Evolutionary conservation across 495 filamentous ascomycete species (phyloP), one percentile per base, ranked within the genome.

Genomic region (Daldinia vernicosa): DNA sequence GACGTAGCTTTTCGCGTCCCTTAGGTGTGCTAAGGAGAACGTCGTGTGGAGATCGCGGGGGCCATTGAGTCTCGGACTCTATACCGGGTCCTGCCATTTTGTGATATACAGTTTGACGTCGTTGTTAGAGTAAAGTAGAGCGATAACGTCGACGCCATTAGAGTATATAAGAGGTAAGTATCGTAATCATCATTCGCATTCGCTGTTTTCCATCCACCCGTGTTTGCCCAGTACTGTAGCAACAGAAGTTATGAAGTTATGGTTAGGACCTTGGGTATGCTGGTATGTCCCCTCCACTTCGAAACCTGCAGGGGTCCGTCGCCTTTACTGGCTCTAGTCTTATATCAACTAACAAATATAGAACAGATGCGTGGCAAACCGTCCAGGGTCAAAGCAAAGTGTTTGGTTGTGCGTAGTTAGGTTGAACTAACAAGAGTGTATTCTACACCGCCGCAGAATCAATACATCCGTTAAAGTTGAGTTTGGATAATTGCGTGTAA

Each of bases 1-100:
- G 86, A 69, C 89, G 88, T 66, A 90, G 81, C 66, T 87, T 89
- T 73, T 89, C 87, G 69, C 93, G 90, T 30, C 93, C 94, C 60
- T 87, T 85, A 0, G 94, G 94, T 5, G 93, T 95, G 78, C 89
- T 91, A 26, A 96, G 81, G 3, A 98, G 86, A 30, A 88, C 94
- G 60, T 94, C 92, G 78, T 92, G 89, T 55, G 94, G 94, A 15
- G 93, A 97, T 77, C 90, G 86, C 14, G 94, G 94, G 45, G 94
- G 94, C 94, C 94, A 98, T 79, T 89, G 87, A 66, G 82, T 80
- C 69, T 88, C 86, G 37, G 74, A 56, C 26, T 74, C 72, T 51
- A 65, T 51, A 65, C 63, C 67, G 27, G 67, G 52, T 66, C 63
- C 71, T 78, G 30, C 54, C 57, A 65, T 73, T 56, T 56, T 56